phyloP scores from a whole-genome alignment of 2,329 filamentous ascomycete genomes.

The Blastomyces gilchristii region DNA sequence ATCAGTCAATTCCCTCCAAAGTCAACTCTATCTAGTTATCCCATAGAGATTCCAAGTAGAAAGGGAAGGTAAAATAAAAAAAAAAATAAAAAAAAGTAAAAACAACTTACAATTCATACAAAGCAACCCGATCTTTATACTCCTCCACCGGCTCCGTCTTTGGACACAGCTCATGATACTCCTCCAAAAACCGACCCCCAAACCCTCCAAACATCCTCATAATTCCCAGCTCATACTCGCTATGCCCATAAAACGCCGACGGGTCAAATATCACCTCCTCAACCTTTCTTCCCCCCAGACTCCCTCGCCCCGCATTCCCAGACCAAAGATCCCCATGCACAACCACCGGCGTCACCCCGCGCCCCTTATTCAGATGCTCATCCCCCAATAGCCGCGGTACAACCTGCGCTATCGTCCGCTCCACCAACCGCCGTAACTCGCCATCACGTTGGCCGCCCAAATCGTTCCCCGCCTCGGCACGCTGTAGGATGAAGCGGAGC shows the following conservation, averaged over 20 bases:
- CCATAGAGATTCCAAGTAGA: not conserved
- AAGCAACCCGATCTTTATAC: conserved; percentile 67
- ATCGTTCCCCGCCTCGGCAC: conserved; percentile 47
- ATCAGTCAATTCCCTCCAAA: not conserved
- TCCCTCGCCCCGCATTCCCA: conserved; percentile 54
- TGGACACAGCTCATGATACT: conserved; percentile 65
- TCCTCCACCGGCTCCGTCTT: conserved; percentile 72
- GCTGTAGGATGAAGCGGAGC: conserved; percentile 53
- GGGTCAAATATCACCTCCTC: conserved; percentile 79
- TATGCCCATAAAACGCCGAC: conserved; percentile 71
- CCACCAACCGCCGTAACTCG: conserved; percentile 54
- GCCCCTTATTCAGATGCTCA: conserved; percentile 48
- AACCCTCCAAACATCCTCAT: conserved; percentile 97
- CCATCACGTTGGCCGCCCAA: conserved; percentile 44
- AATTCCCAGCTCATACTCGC: conserved; percentile 83
- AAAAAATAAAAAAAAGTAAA: conserved; percentile 2
- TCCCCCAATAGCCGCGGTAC: conserved; percentile 69
- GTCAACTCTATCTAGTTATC: not conserved
- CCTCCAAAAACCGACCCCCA: conserved; percentile 56
- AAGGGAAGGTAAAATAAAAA: conserved; percentile 5
- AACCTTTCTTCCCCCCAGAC: conserved; percentile 35
- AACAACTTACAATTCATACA: conserved; percentile 68
- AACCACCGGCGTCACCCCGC: conserved; percentile 62
- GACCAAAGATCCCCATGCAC: conserved; percentile 92
- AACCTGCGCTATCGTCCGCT: conserved; percentile 52